phyloP scores from a whole-genome alignment of 345 rosid species.

The Noccaea caerulescens region DNA sequence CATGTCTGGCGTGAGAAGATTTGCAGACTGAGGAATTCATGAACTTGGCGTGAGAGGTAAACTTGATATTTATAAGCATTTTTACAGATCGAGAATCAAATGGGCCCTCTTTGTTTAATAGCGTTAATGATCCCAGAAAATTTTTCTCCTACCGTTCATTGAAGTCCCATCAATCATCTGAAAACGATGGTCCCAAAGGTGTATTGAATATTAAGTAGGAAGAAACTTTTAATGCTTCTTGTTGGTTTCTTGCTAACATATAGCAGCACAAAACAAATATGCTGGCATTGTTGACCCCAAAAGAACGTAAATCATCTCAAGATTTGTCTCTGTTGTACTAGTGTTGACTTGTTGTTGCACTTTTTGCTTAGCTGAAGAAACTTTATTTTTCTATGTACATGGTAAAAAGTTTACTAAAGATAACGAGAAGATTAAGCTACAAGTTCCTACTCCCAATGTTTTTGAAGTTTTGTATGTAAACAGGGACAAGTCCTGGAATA shows the following conservation, averaged over 20 bases:
- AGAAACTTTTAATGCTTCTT: slow-evolving; percentile 22
- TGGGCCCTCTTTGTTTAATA: too few relatives aligned
- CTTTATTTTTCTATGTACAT: slow-evolving; percentile 8
- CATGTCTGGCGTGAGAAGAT: too few relatives aligned
- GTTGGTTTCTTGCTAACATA: slow-evolving; percentile 5
- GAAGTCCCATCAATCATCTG: slow-evolving; percentile 14
- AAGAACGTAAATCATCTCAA: slow-evolving; percentile 1
- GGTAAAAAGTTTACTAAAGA: not conserved
- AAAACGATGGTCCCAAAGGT: slow-evolving; percentile 27
- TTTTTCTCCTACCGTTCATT: not conserved
- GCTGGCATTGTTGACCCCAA: not conserved
- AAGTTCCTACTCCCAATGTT: slow-evolving; percentile 8
- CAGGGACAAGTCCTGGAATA: slow-evolving; percentile 31
- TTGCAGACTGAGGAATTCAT: too few relatives aligned
- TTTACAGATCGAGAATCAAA: too few relatives aligned
- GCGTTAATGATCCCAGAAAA: not conserved
- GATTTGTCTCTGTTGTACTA: not conserved
- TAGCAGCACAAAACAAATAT: slow-evolving; percentile 1
- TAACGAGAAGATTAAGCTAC: not conserved
- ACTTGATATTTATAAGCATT: too few relatives aligned
- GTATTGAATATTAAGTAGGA: slow-evolving; percentile 5
- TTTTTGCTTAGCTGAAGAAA: slow-evolving; percentile 6
- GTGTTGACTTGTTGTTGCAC: not conserved
- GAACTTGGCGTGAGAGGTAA: too few relatives aligned
- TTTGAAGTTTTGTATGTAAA: slow-evolving; percentile 3